Evolutionary conservation across 2,329 filamentous ascomycete genomes (phyloP).

Genomic region (Fusarium veterinarium): DNA sequence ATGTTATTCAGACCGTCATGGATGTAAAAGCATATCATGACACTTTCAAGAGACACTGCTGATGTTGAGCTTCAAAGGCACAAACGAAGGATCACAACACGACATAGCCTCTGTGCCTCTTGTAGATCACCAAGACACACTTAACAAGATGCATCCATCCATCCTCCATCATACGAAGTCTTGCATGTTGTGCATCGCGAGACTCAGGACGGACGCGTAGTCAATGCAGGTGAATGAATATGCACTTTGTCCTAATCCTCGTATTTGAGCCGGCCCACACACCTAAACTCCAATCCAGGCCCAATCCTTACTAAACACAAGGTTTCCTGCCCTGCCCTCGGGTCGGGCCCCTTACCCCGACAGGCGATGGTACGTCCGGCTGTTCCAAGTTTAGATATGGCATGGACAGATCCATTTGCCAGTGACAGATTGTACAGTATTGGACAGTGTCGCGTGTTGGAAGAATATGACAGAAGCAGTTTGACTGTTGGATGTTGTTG

Average conservation of each 20-base stretch:
- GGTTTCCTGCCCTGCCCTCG: slow-evolving; percentile 29
- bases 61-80: background rate
- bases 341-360: slow-evolving; percentile 36
- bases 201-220: slow-evolving; percentile 32
- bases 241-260: slow-evolving; percentile 19
- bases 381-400: slow-evolving; percentile 41
- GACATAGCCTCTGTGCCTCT: slow-evolving; percentile 13
- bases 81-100: background rate
- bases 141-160: background rate
- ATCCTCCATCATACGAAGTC: background rate
- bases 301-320: slow-evolving; percentile 39
- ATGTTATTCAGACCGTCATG: slow-evolving; percentile 4
- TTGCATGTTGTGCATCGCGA: slow-evolving; percentile 13
- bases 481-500: background rate
- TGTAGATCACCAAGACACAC: slow-evolving; percentile 1
- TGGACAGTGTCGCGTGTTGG: background rate
- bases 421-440: slow-evolving; percentile 34
- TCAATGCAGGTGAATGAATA: slow-evolving; percentile 10
- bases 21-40: slow-evolving; percentile 1
- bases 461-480: background rate
- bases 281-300: slow-evolving; percentile 30
- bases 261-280: slow-evolving; percentile 37
- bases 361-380: slow-evolving; percentile 33
- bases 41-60: background rate
- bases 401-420: slow-evolving; percentile 22